Percentiles rank a stretch among this genome's conserved stretches.
These are phyloP conservation scores for Linderniella brevidens DNA, from an alignment of 257 asterid genomes.

Conservation along the genomic window DNA sequence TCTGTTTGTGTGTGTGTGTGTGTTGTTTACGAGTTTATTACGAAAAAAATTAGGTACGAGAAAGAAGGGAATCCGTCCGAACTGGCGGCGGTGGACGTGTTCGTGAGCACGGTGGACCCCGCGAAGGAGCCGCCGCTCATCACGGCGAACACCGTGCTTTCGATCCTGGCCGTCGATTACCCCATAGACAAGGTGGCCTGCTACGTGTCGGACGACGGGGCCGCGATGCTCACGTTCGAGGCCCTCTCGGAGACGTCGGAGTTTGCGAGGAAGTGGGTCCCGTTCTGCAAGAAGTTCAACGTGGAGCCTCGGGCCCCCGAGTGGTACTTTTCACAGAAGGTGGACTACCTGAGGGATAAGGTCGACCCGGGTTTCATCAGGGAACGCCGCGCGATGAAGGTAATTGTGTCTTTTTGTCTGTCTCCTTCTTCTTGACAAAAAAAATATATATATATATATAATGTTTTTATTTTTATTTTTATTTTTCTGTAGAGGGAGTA, in stretches of 20 bases:
- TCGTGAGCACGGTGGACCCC: constrained; percentile 96
- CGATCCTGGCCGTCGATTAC: constrained; percentile 89
- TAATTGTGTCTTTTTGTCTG: constrained; percentile 4
- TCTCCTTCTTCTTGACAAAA: neutral
- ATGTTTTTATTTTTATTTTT: neutral
- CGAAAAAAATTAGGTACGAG: constrained; percentile 49
- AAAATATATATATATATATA: too few species aligned
- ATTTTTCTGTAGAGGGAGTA: neutral
- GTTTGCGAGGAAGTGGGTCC: constrained; percentile 94
- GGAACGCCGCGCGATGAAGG: constrained; percentile 99
- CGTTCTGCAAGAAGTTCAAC: constrained; percentile 73
- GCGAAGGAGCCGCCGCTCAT: constrained; percentile 93
- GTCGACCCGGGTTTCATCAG: constrained; percentile 80
- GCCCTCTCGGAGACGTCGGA: constrained; percentile 96
- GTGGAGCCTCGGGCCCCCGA: constrained; percentile 96
- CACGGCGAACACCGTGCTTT: constrained; percentile 90
- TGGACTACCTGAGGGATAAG: constrained; percentile 82
- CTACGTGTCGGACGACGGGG: constrained; percentile 97
- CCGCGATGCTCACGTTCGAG: constrained; percentile 97
- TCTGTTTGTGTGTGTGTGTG: neutral
- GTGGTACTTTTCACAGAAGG: constrained; percentile 75
- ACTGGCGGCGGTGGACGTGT: constrained; percentile 65
- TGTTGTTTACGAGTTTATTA: neutral
- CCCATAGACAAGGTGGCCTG: constrained; percentile 86
- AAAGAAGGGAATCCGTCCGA: constrained; percentile 92